Evolutionary conservation across 2,329 filamentous ascomycete species (phyloP), one percentile per base, ranked within the genome.

Genomic region (Podosphaera xanthii): DNA sequence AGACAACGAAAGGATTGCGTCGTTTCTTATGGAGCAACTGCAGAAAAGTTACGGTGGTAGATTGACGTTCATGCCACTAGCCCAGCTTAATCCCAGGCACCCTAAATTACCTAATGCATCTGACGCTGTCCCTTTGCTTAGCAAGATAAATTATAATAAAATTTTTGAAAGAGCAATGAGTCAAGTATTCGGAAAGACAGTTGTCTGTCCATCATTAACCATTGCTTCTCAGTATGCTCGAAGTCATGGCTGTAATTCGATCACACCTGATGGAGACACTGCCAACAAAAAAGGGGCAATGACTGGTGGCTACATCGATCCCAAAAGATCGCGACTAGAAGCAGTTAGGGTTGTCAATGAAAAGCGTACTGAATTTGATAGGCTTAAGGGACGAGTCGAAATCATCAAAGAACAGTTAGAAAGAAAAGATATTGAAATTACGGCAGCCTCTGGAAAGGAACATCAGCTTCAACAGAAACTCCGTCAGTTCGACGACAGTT

Each of bases 231-330:
- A 96, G 68, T 96, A 96, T 69, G 87, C 92, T 31, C 82, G 91
- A 67, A 94, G 86, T 66, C 91, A 97, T 67, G 86, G 86, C 22
- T 83, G 97, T 33, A 89, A 89, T 66, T 90, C 88, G 40, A 95
- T 98, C 64, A 98, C 92, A 0, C 86, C 87, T 2, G 90, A 97
- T 60, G 92, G 92, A 70, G 91, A 97, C 71, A 87, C 87, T 38
- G 90, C 89, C 1, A 94, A 96, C 72, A 95, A 94, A 73, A 86
- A 91, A 65, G 92, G 92, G 71, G 91, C 90, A 12, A 81, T 98
- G 74, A 96, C 89, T 56, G 92, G 92, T 75, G 92, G 92, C 66
- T 98, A 85, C 68, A 85, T 95, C 62, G 92, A 98, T 68, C 81
- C 86, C 9, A 80, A 86, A 40, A 84, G 83, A 64, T 97, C 91